A percentile compares a stretch with the other conserved stretches of the same genome.
phyloP scores from a whole-genome alignment of 2,329 filamentous ascomycete genomes.

The Bipolaris sorokiniana region DNA sequence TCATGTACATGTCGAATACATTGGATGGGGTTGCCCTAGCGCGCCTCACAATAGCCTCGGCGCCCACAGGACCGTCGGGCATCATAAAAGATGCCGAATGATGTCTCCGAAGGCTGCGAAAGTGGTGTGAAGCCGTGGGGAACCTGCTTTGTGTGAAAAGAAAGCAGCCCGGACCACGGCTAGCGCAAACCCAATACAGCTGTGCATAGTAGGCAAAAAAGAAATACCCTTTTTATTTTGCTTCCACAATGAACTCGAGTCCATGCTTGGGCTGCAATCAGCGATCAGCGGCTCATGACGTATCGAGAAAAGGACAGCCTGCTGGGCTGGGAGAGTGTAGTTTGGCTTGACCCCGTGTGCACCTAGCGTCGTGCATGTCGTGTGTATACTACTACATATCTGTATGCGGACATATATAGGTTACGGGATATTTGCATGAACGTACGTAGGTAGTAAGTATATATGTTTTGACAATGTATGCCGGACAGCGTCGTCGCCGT shows the following conservation, averaged over 20 bases:
- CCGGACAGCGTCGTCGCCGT: neutral
- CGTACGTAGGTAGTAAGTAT: too few relatives aligned
- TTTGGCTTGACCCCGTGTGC: neutral
- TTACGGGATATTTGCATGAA: too few relatives aligned
- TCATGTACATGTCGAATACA: slow-evolving; percentile 5
- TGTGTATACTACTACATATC: neutral
- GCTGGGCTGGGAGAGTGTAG: neutral
- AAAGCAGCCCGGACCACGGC: neutral
- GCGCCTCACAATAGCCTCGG: slow-evolving; percentile 4
- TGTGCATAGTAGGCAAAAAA: neutral
- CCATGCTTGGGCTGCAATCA: slow-evolving; percentile 4
- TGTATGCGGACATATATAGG: too few relatives aligned
- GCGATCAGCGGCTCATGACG: slow-evolving; percentile 1
- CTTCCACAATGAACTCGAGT: neutral
- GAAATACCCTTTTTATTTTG: slow-evolving; percentile 2
- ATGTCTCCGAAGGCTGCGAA: neutral
- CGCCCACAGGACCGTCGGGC: neutral
- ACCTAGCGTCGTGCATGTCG: neutral
- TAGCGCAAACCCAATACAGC: slow-evolving; percentile 11
- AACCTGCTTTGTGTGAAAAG: slow-evolving; percentile 1
- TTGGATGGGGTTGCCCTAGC: slow-evolving; percentile 1
- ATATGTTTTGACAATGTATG: too few relatives aligned
- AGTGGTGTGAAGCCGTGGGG: neutral
- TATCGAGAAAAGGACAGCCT: neutral
- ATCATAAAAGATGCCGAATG: slow-evolving; percentile 1